Base-by-base conservation (phyloP, 257 asterid species). In the Avicennia marina region DNA sequence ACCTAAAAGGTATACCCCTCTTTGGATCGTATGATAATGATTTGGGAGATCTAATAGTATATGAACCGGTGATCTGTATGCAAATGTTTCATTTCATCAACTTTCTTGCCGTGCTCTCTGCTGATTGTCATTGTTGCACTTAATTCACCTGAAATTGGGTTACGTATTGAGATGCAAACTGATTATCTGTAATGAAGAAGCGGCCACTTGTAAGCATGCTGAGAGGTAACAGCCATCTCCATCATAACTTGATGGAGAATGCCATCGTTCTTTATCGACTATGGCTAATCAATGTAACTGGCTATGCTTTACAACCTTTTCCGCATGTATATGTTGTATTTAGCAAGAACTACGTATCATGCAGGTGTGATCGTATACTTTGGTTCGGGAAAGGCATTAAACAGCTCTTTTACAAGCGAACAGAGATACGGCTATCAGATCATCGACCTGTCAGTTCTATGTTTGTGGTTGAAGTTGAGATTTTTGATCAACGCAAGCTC, bases 321-420 rank as follows among this genome's bases (percentile, higher is more conserved):
- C n/a, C n/a, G n/a, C n/a, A n/a, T n/a, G n/a, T n/a, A n/a, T n/a
- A n/a, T n/a, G n/a, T n/a, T n/a, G n/a, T n/a, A n/a, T n/a, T n/a
- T n/a, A n/a, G n/a, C n/a, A 36, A 33, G n/a, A 43, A 3, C 15
- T 49, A 20, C 7, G 31, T 11, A 29, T 65, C 41, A 11, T 60
- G 69, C 86, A 89, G 95, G 97, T 90, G 98, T 62, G 98, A 90
- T 67, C 91, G 98, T 0, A 80, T 90, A 70, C 83, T 90, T 2
- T 90, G 95, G 94, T 68, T 77, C 6, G 98, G 98, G 45, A 85
- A 81, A 70, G 98, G 96, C 71, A 84, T 90, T 18, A 90, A 77
- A 64, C 96, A 90, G 56, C 74, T 79, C 0, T 68, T 65, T 16
- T 90, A 90, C 73, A 71, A 74, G 63, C 63, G 95, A 49, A 73